Percentiles rank a stretch among this genome's conserved stretches.
phyloP scores from a whole-genome alignment of 2,329 filamentous ascomycete genomes.

The Colletotrichum sp. region DNA sequence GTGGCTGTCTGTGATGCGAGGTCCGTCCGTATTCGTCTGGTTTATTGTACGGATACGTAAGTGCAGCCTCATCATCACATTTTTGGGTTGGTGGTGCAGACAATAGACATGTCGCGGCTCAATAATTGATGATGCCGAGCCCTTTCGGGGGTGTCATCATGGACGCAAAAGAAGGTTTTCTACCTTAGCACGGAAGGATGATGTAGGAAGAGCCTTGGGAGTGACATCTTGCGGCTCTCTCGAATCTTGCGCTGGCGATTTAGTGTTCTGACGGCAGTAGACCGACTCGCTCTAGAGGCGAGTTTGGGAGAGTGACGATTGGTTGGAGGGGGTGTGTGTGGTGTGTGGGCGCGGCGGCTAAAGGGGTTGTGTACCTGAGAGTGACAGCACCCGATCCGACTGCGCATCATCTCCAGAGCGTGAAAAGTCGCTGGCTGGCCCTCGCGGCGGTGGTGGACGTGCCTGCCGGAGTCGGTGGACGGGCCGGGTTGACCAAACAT shows the following conservation, averaged over 20 bases:
- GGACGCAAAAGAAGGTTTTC: background rate
- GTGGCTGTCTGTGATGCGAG: constrained; percentile 1
- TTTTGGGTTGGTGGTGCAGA: background rate
- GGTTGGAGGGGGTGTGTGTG: background rate
- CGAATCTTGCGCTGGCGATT: background rate
- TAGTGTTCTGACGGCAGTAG: constrained; percentile 1
- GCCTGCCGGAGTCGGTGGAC: background rate
- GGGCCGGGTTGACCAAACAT: background rate
- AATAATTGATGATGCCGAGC: background rate
- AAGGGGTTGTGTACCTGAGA: background rate
- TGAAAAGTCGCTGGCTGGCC: background rate
- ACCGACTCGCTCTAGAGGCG: background rate
- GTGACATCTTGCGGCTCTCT: background rate
- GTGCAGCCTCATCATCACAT: background rate
- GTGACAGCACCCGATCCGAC: background rate
- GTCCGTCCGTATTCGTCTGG: constrained; percentile 12
- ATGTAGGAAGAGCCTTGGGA: background rate
- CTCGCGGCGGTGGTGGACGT: background rate
- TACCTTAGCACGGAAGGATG: background rate
- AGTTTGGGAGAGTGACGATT: background rate
- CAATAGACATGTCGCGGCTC: background rate
- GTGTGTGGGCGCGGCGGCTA: background rate
- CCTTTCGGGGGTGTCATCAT: background rate
- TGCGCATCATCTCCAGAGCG: background rate
- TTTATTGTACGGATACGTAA: background rate